Percentiles rank a stretch among this genome's conserved stretches.
phyloP scores from a whole-genome alignment of 768 basidiomycete genomes.

The Tylopilus intermedius region DNA sequence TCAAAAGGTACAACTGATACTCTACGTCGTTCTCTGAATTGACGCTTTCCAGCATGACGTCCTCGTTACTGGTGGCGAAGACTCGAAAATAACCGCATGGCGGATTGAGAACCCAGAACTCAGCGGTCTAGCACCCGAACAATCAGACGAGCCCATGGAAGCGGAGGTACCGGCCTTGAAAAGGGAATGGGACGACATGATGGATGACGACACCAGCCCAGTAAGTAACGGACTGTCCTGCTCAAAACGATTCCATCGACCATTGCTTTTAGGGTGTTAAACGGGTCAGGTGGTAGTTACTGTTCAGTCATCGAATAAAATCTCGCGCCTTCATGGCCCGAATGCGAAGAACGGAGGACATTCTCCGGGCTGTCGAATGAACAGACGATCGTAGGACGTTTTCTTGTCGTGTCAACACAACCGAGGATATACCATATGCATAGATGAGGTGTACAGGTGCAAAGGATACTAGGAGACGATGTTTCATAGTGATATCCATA shows the following conservation, averaged over 20 bases:
- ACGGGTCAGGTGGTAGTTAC: constrained; percentile 14
- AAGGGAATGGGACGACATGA: constrained; percentile 22
- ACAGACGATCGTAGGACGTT: neutral
- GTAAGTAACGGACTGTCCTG: constrained; percentile 12
- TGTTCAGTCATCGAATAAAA: neutral
- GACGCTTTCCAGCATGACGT: constrained; percentile 33
- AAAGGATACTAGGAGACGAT: constrained; percentile 16
- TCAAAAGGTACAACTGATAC: constrained; percentile 36
- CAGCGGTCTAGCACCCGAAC: neutral
- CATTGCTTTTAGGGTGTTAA: constrained; percentile 17
- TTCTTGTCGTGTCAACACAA: neutral
- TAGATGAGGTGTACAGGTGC: constrained; percentile 22
- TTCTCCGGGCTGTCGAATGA: neutral
- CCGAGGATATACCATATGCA: constrained; percentile 24
- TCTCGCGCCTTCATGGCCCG: neutral
- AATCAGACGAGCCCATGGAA: constrained; percentile 13
- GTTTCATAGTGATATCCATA: constrained; percentile 29
- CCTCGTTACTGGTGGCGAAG: constrained; percentile 49
- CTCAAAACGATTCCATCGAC: neutral
- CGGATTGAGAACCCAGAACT: constrained; percentile 11
- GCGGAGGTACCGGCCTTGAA: constrained; percentile 12
- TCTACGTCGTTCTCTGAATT: neutral
- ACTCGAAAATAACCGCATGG: constrained; percentile 45
- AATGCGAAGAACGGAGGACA: neutral
- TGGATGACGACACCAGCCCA: constrained; percentile 6